phyloP scores from a whole-genome alignment of 495 filamentous ascomycete species.

The Penicillium longicatenatum region DNA sequence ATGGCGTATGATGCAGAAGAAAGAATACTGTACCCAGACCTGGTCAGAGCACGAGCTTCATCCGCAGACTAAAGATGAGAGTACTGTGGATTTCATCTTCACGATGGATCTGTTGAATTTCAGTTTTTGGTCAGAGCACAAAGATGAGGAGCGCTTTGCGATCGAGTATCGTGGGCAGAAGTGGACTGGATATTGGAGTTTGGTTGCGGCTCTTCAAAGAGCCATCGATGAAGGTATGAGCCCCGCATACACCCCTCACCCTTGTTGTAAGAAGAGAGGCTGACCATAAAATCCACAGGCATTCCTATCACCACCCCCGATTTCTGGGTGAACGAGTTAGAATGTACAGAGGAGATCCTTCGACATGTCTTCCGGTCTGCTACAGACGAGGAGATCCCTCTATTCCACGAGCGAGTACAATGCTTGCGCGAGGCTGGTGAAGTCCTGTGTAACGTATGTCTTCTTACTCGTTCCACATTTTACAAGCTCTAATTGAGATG shows the following conservation, averaged over 20 bases:
- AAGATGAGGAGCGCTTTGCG: conserved; percentile 66
- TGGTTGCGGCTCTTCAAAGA: conserved; percentile 83
- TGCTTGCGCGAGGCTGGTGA: conserved; percentile 85
- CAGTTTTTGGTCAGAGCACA: conserved; percentile 83
- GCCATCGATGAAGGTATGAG: conserved; percentile 80
- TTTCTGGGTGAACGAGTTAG: conserved; percentile 80
- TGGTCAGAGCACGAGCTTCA: conserved; percentile 94
- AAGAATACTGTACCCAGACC: conserved; percentile 75
- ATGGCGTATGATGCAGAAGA: conserved; percentile 77
- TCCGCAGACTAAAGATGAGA: conserved; percentile 74
- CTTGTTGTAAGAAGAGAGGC: background rate
- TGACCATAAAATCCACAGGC: conserved; percentile 43
- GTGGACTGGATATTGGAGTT: conserved; percentile 95
- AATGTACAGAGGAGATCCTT: conserved; percentile 74
- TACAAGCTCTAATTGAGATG: conserved; percentile 4
- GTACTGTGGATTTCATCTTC: conserved; percentile 87
- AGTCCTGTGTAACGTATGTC: conserved; percentile 77
- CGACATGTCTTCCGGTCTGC: conserved; percentile 81
- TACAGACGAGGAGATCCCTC: conserved; percentile 83
- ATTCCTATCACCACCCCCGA: conserved; percentile 87
- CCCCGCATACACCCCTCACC: background rate
- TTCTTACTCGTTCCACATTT: background rate
- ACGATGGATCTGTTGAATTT: conserved; percentile 97
- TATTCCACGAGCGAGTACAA: conserved; percentile 73
- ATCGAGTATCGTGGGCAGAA: conserved; percentile 76